Percentiles rank a stretch among this genome's conserved stretches.
phyloP scores from a whole-genome alignment of 345 rosid genomes.

The Alliaria petiolata region DNA sequence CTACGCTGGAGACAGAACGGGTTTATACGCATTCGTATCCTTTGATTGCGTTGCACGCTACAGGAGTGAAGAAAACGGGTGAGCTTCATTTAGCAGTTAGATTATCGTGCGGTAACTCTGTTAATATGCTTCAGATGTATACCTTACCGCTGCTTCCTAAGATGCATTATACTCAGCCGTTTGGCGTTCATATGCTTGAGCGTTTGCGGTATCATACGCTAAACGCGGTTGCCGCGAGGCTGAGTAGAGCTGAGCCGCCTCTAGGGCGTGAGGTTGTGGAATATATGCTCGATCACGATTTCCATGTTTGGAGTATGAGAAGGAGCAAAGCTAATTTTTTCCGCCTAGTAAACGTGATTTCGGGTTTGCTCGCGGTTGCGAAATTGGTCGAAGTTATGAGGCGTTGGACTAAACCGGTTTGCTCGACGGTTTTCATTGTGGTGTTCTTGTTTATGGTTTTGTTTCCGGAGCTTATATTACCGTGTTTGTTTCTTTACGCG shows the following conservation, averaged over 20 bases:
- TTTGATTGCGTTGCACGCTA: slow-evolving; percentile 51
- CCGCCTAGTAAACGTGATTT: slow-evolving; percentile 51
- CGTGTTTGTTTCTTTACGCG: slow-evolving; percentile 40
- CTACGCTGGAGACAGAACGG: slow-evolving; percentile 54
- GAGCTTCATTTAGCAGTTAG: slow-evolving; percentile 74
- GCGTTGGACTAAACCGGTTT: slow-evolving; percentile 54
- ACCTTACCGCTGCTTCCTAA: slow-evolving; percentile 55
- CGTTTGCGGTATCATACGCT: slow-evolving; percentile 58
- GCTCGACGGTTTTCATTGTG: slow-evolving; percentile 43
- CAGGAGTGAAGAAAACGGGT: slow-evolving; percentile 68
- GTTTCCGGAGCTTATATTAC: slow-evolving; percentile 52
- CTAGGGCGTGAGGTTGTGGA: slow-evolving; percentile 71
- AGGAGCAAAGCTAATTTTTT: slow-evolving; percentile 77
- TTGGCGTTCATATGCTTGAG: slow-evolving; percentile 55
- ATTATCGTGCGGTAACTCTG: slow-evolving; percentile 57
- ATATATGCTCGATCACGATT: slow-evolving; percentile 72
- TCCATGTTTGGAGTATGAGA: slow-evolving; percentile 83
- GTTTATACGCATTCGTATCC: slow-evolving; percentile 79
- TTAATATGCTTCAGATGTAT: slow-evolving; percentile 60
- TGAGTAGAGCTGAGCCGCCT: slow-evolving; percentile 66
- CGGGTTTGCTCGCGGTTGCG: slow-evolving; percentile 37
- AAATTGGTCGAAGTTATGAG: slow-evolving; percentile 41
- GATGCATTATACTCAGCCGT: slow-evolving; percentile 64
- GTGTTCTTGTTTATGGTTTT: slow-evolving; percentile 43
- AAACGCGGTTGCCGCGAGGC: slow-evolving; percentile 51